phyloP scores from a whole-genome alignment of 1,139 yeast genomes.

The Yamadazyma friedrichii region DNA sequence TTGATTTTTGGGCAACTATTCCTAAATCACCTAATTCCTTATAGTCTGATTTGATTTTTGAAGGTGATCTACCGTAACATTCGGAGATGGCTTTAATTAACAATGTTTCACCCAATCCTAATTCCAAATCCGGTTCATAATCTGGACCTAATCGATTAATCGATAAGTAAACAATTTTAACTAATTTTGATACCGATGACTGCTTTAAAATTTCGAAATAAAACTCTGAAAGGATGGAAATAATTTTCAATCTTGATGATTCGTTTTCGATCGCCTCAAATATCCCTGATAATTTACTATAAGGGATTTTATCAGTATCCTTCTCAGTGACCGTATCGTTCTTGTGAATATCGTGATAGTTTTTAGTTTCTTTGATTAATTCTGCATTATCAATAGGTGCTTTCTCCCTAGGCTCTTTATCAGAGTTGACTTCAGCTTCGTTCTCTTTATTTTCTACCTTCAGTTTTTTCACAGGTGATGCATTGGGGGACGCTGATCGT shows the following conservation, averaged over 20 bases:
- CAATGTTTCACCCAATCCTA: constrained; percentile 89
- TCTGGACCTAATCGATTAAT: constrained; percentile 93
- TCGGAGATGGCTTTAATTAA: constrained; percentile 86
- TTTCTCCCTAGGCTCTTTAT: background rate
- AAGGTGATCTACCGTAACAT: constrained; percentile 77
- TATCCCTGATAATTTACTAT: constrained; percentile 61
- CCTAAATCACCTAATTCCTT: constrained; percentile 89
- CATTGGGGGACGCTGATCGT: constrained; percentile 5
- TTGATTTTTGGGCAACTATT: constrained; percentile 77
- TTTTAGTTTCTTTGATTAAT: constrained; percentile 22
- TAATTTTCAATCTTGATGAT: constrained; percentile 78
- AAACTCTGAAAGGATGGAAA: constrained; percentile 69
- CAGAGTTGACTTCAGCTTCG: background rate
- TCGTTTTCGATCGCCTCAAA: constrained; percentile 78
- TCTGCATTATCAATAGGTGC: constrained; percentile 21
- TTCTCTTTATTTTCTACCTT: constrained; percentile 5
- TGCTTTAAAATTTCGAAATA: constrained; percentile 60
- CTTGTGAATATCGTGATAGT: constrained; percentile 19
- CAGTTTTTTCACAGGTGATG: constrained; percentile 8
- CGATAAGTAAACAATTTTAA: constrained; percentile 75
- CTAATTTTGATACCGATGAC: constrained; percentile 55
- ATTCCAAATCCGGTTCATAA: constrained; percentile 82
- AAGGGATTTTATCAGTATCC: constrained; percentile 42
- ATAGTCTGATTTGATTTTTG: constrained; percentile 72
- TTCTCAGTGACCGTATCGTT: constrained; percentile 11